Evolutionary conservation across 805 yeast species (phyloP).

Genomic region (Priceomyces medius): DNA sequence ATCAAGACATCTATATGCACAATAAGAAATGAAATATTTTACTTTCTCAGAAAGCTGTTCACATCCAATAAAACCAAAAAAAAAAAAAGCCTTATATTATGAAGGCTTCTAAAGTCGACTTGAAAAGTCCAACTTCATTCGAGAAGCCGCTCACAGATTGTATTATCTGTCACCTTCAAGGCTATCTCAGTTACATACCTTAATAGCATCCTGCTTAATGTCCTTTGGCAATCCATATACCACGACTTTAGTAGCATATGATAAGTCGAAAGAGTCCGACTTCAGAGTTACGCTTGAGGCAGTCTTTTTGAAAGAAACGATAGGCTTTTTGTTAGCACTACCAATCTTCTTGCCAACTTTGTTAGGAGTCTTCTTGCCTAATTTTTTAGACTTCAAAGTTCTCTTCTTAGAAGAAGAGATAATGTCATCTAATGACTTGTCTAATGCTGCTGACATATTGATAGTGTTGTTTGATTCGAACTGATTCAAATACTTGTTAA

Average conservation of each 20-base stretch:
- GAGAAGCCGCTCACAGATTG: neutral
- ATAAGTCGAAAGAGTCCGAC: constrained; percentile 37
- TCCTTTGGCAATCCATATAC: constrained; percentile 86
- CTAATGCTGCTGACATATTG: constrained; percentile 75
- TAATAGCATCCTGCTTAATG: constrained; percentile 77
- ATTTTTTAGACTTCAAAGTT: constrained; percentile 18
- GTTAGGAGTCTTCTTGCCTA: constrained; percentile 21
- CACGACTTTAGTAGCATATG: constrained; percentile 75
- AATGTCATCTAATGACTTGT: constrained; percentile 93
- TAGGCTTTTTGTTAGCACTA: constrained; percentile 27
- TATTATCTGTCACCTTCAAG: neutral
- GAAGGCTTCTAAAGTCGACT: neutral
- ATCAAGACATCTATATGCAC: neutral
- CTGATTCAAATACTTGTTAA: neutral
- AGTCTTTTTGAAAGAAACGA: constrained; percentile 30
- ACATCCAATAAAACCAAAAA: constrained; percentile 2
- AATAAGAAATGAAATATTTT: neutral
- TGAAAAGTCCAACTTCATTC: neutral
- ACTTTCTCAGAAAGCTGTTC: neutral
- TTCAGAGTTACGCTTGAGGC: constrained; percentile 16
- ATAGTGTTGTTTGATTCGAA: constrained; percentile 5
- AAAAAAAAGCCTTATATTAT: neutral
- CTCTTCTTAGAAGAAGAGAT: constrained; percentile 59
- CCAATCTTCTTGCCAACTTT: constrained; percentile 40
- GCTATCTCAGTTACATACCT: constrained; percentile 58